phyloP scores from a whole-genome alignment of 768 basidiomycete species.

The Tulasnella sp. region DNA sequence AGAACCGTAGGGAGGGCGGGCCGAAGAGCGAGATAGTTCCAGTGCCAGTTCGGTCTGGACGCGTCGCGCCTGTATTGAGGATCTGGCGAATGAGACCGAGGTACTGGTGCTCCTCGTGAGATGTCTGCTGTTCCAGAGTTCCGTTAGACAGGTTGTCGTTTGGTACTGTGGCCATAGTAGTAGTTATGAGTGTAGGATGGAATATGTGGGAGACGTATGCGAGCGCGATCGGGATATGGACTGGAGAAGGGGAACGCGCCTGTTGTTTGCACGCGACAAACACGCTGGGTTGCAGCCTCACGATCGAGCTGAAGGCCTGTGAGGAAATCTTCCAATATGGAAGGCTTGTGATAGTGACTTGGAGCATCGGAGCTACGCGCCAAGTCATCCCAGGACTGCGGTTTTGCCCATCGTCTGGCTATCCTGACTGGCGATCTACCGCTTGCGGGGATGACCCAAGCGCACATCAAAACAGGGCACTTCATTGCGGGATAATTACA shows the following conservation, averaged over 20 bases:
- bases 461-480: background rate
- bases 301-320: background rate
- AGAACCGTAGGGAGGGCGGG: conserved; percentile 83
- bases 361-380: background rate
- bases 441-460: too few species aligned
- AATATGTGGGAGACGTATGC: background rate
- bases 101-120: conserved; percentile 76
- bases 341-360: background rate
- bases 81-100: conserved; percentile 71
- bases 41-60: conserved; percentile 90
- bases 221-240: background rate
- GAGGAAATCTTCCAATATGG: background rate
- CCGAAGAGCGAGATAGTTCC: conserved; percentile 91
- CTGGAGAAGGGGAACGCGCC: background rate
- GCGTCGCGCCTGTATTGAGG: conserved; percentile 62
- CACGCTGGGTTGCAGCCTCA: background rate
- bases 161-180: background rate
- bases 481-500: background rate
- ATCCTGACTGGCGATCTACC: too few species aligned
- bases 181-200: background rate
- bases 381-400: too few species aligned
- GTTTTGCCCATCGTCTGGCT: too few species aligned
- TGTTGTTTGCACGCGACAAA: background rate
- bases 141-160: background rate
- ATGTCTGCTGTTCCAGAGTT: background rate